Evolutionary conservation across 306 rosid species (phyloP).

Genomic region (Lithocarpus polystachyus): DNA sequence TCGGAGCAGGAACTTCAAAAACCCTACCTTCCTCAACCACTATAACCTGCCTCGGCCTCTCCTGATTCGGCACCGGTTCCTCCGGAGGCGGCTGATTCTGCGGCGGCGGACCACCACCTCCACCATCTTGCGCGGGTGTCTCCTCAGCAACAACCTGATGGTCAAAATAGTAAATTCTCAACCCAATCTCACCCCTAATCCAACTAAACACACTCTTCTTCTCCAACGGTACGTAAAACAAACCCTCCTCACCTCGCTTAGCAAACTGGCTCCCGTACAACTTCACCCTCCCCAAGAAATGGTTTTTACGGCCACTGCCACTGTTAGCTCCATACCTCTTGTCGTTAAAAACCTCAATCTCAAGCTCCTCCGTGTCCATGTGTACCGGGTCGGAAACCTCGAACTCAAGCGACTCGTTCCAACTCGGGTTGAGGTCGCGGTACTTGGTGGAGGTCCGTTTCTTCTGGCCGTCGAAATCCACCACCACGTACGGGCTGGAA

Average conservation of each 20-base stretch:
- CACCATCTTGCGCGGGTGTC: neutral
- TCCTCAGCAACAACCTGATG: constrained; percentile 43
- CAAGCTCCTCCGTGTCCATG: constrained; percentile 88
- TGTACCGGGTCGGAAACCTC: constrained; percentile 73
- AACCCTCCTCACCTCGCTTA: constrained; percentile 66
- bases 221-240: constrained; percentile 62
- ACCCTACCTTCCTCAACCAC: constrained; percentile 53
- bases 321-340: constrained; percentile 59
- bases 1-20: constrained; percentile 35
- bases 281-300: constrained; percentile 82
- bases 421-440: constrained; percentile 71
- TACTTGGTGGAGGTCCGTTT: constrained; percentile 67
- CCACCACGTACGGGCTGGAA: constrained; percentile 88
- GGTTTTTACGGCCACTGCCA: constrained; percentile 72
- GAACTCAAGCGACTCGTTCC: constrained; percentile 86
- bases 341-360: constrained; percentile 82
- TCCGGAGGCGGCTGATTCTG: neutral
- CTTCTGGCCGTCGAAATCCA: constrained; percentile 79
- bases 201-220: constrained; percentile 92
- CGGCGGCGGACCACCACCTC: constrained; percentile 1
- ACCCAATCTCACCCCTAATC: constrained; percentile 81
- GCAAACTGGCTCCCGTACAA: constrained; percentile 72
- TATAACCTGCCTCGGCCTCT: constrained; percentile 33
- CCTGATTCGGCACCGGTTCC: constrained; percentile 16
- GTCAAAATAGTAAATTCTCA: constrained; percentile 56